Base-by-base conservation (phyloP, 1,139 yeast species). In the Pichia sp. region DNA sequence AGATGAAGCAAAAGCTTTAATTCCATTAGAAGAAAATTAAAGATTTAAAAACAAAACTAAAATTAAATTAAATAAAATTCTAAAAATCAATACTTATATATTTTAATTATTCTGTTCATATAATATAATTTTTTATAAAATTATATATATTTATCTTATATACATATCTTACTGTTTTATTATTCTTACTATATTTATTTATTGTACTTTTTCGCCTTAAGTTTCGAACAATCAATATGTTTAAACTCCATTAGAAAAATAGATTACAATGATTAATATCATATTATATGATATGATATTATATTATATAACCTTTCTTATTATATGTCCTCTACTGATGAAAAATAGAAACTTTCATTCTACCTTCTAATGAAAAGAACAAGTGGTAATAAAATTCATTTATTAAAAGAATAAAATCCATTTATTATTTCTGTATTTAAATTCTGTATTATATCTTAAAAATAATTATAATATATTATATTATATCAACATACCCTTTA, bases 1-100 rank as follows among this genome's bases (percentile, higher is more conserved):
- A 49, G 97, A 90, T 54, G 69, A 77, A 49, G 87, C 84, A 47
- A 78, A 80, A 48, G 95, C 87, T 39, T 75, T 92, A 52, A 80
- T 87, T 31, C 90, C 95, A 12, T 87, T 80, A 60, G 90, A 82
- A 49, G 43, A 42, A 22, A 39, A 42, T 24, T 35, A 32, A 26
- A 9, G 5, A 2, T 26, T 27, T 16, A 16, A 16, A 16, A 16
- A 16, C 16, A 16, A 16, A 16, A 16, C 16, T 16, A 16, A 16
- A 16, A 16, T 16, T 16, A 16, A 16, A 16, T 16, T 16, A 16
- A 16, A 16, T 16, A 16, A 16, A 16, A 16, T 16, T 16, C 16
- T 16, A 16, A 16, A 16, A 16, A 16, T 16, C 16, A 16, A 16
- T 16, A 16, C 16, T 16, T 16, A 16, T 16, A 16, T 16, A 16